These are phyloP conservation scores for Phytophthora chlamydospora DNA, from an alignment of 352 stramenopile species.

Conservation along the genomic window DNA sequence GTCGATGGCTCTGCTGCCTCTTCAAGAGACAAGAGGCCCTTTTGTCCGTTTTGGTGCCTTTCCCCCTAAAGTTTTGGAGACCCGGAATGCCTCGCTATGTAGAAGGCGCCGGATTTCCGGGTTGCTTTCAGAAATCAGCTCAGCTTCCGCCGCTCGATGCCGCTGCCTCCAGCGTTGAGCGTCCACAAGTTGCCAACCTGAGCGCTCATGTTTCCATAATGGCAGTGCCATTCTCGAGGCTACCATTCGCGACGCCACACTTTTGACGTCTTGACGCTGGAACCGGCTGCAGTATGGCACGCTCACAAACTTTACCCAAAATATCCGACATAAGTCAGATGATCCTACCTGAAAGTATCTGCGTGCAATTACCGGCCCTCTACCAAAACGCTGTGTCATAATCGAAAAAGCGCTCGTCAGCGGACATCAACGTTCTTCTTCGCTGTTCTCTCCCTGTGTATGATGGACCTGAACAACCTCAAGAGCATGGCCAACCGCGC, in stretches of 20 bases:
- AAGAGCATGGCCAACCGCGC: slow-evolving; percentile 78
- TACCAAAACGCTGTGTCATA: slow-evolving; percentile 7
- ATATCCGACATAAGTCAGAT: too few species aligned
- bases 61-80: too few species aligned
- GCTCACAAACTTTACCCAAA: too few species aligned
- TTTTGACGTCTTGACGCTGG: slow-evolving; percentile 13
- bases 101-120: slow-evolving; percentile 24
- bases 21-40: too few species aligned
- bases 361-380: slow-evolving; percentile 2
- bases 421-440: not conserved
- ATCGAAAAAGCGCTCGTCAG: slow-evolving; percentile 20
- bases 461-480: slow-evolving; percentile 66
- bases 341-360: not conserved
- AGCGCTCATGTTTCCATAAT: too few species aligned
- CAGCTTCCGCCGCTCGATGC: not conserved
- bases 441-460: not conserved
- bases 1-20: too few species aligned
- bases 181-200: too few species aligned
- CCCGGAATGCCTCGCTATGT: slow-evolving; percentile 1
- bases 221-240: not conserved
- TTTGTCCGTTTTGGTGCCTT: too few species aligned
- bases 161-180: too few species aligned
- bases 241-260: slow-evolving; percentile 21
- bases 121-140: slow-evolving; percentile 25
- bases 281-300: not conserved